Conservation (phyloP, 495 filamentous ascomycete genomes). For the Aspergillus diversus region DNA sequence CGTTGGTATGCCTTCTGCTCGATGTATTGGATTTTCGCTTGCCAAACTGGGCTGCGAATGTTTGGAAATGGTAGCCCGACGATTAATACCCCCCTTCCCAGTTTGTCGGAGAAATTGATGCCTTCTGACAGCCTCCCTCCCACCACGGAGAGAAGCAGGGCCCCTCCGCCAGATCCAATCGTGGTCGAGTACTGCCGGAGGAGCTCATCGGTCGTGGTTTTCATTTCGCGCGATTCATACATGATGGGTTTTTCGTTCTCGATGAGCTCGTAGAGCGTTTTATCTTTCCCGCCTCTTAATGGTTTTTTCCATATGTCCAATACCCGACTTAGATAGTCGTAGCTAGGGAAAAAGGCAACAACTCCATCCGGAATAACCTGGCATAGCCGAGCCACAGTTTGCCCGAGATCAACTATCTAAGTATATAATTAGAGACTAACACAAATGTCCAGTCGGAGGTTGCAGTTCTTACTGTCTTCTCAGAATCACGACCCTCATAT, state of each 20-base stretch:
- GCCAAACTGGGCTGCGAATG: conserved; percentile 86
- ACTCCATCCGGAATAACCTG: conserved; percentile 82
- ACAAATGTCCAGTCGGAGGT: neutral
- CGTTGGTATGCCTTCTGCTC: conserved; percentile 63
- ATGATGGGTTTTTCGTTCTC: conserved; percentile 67
- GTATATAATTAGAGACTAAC: neutral
- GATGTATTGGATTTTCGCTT: conserved; percentile 85
- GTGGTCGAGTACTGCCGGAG: conserved; percentile 72
- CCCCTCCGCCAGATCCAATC: conserved; percentile 69
- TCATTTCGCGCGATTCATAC: conserved; percentile 61
- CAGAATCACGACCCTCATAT: conserved; percentile 70
- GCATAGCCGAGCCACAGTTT: conserved; percentile 70
- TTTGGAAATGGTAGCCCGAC: conserved; percentile 95
- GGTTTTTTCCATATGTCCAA: conserved; percentile 65
- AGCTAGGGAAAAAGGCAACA: conserved; percentile 96
- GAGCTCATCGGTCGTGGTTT: conserved; percentile 60
- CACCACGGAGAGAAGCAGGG: conserved; percentile 88
- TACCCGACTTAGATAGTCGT: conserved; percentile 82
- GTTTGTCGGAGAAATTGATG: conserved; percentile 94
- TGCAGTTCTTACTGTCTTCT: conserved; percentile 50
- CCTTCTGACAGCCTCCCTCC: conserved; percentile 95
- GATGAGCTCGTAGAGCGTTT: conserved; percentile 43
- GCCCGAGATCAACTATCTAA: conserved; percentile 76
- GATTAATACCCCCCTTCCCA: conserved; percentile 87
- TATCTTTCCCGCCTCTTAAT: conserved; percentile 31